Percentiles rank a stretch among this genome's conserved stretches.
phyloP scores from a whole-genome alignment of 768 basidiomycete species.

The Pulveroboletus sp. region DNA sequence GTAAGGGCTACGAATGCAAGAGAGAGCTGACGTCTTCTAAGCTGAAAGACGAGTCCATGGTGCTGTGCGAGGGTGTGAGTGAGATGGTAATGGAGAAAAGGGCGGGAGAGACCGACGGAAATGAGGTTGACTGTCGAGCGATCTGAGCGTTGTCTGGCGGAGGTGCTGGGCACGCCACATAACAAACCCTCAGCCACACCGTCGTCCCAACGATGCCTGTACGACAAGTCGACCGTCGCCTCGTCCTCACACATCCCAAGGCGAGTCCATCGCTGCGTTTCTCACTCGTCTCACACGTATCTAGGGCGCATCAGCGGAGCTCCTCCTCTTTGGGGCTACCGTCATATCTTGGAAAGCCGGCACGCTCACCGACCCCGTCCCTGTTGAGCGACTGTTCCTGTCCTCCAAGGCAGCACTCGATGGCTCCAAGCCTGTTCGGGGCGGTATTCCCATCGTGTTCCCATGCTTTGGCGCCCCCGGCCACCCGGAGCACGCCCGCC shows the following conservation, averaged over 20 bases:
- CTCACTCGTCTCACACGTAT: not conserved
- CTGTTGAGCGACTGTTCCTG: constrained; percentile 72
- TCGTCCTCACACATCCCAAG: constrained; percentile 61
- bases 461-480: constrained; percentile 86
- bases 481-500: constrained; percentile 61
- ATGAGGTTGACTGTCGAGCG: not conserved
- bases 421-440: constrained; percentile 70
- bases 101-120: not conserved
- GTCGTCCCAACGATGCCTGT: constrained; percentile 46
- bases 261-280: constrained; percentile 27
- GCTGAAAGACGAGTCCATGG: constrained; percentile 64
- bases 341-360: constrained; percentile 79
- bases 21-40: constrained; percentile 58
- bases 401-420: constrained; percentile 77
- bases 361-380: constrained; percentile 30
- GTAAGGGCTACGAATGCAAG: constrained; percentile 2
- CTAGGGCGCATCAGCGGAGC: constrained; percentile 61
- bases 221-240: constrained; percentile 37
- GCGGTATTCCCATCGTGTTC: constrained; percentile 63
- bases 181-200: constrained; percentile 8
- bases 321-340: constrained; percentile 81
- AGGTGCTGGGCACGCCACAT: constrained; percentile 18
- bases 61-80: constrained; percentile 10
- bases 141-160: not conserved
- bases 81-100: not conserved